A percentile compares a stretch with the other conserved stretches of the same genome.
Conservation (phyloP, 1,284 basidiomycete genomes). For the Sanghuangporus sanghuang region DNA sequence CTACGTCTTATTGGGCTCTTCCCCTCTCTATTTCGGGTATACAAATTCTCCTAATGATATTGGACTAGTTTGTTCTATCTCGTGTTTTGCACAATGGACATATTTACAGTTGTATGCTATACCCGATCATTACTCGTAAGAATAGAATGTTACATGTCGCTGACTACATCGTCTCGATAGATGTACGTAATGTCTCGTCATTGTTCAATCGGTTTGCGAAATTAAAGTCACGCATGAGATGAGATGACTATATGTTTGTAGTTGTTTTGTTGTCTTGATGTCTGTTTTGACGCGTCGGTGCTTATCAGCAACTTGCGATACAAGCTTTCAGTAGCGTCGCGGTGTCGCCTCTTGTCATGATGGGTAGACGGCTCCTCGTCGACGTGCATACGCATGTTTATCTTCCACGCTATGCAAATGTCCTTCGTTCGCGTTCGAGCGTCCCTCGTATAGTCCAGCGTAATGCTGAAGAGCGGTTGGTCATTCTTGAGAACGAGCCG, state of each 20-base stretch:
- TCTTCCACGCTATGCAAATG: slow-evolving; percentile 64
- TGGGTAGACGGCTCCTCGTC: slow-evolving; percentile 43
- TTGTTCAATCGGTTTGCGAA: neutral
- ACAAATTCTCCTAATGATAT: neutral
- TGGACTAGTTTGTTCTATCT: neutral
- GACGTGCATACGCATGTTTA: slow-evolving; percentile 84
- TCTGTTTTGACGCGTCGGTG: too few relatives aligned
- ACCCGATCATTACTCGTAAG: neutral
- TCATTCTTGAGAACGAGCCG: slow-evolving; percentile 75
- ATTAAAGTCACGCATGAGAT: too few relatives aligned
- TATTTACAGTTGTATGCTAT: neutral
- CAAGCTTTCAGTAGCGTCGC: neutral
- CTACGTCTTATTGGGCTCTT: neutral
- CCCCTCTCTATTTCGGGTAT: neutral
- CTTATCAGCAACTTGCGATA: neutral
- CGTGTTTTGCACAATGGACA: neutral
- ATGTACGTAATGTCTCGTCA: neutral
- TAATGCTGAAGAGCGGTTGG: slow-evolving; percentile 54
- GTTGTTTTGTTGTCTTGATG: too few relatives aligned
- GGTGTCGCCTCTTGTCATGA: slow-evolving; percentile 15
- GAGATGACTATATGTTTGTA: too few relatives aligned
- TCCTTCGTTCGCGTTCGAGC: slow-evolving; percentile 52
- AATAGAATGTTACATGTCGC: neutral
- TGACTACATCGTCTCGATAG: neutral
- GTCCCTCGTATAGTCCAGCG: slow-evolving; percentile 64